phyloP scores from a whole-genome alignment of 208 protist genomes.

The Phytomonas sp. region DNA sequence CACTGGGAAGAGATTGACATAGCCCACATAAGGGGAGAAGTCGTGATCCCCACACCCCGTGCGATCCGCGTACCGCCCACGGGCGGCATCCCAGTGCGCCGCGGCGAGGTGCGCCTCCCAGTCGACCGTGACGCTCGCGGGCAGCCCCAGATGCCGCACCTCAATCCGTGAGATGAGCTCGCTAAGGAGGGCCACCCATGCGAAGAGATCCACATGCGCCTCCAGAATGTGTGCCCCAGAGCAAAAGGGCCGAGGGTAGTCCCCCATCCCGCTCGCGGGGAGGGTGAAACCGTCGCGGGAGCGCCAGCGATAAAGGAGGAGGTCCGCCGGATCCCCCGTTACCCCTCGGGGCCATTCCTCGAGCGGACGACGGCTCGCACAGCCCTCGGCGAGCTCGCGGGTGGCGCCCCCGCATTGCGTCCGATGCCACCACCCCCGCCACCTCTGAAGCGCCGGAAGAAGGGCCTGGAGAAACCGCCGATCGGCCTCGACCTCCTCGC shows the following conservation, averaged over 20 bases:
- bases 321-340: constrained; percentile 21
- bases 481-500: constrained; percentile 31
- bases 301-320: constrained; percentile 74
- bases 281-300: constrained; percentile 43
- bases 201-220: constrained; percentile 75
- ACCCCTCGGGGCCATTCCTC: constrained; percentile 43
- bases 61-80: constrained; percentile 59
- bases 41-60: constrained; percentile 33
- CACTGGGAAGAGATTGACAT: constrained; percentile 69
- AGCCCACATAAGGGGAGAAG: constrained; percentile 71
- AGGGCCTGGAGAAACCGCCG: constrained; percentile 37
- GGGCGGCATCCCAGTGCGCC: constrained; percentile 59
- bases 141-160: constrained; percentile 26
- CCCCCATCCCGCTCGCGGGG: constrained; percentile 69
- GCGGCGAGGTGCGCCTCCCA: constrained; percentile 69
- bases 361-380: constrained; percentile 22
- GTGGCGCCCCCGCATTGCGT: constrained; percentile 48
- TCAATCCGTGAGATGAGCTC: constrained; percentile 53
- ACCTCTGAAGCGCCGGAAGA: constrained; percentile 44
- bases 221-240: constrained; percentile 38
- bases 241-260: constrained; percentile 68
- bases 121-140: constrained; percentile 42
- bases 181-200: constrained; percentile 72
- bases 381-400: constrained; percentile 21
- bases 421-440: constrained; percentile 65